Percentiles rank a stretch among this genome's conserved stretches.
phyloP scores from a whole-genome alignment of 305 asterid species.

The Rubia tinctorum region DNA sequence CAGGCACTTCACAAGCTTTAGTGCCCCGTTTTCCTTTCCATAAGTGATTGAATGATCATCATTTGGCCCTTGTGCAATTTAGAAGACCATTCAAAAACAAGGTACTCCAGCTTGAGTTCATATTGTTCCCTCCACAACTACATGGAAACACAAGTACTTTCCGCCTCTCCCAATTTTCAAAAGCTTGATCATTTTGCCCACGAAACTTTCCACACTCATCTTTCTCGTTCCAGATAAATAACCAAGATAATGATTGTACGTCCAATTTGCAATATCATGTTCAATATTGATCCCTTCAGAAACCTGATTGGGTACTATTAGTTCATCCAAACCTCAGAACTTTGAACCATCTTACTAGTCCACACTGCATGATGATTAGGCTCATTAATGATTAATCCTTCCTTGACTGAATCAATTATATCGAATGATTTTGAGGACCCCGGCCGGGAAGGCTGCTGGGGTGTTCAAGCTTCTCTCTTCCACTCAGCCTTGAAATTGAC shows the following conservation, averaged over 20 bases:
- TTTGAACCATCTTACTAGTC: background rate
- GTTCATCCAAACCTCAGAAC: background rate
- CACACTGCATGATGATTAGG: background rate
- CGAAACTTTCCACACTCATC: background rate
- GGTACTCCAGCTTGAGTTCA: background rate
- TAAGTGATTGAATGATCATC: background rate
- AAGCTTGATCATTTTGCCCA: background rate
- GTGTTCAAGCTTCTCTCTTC: conserved; percentile 1
- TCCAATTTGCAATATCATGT: background rate
- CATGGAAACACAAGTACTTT: background rate
- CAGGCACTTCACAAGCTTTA: no score
- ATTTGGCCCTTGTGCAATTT: conserved; percentile 2
- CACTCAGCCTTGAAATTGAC: background rate
- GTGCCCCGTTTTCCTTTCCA: no score
- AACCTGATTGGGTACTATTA: background rate
- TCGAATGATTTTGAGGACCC: conserved; percentile 13
- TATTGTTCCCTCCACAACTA: background rate
- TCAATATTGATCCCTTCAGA: background rate
- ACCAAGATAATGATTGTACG: background rate
- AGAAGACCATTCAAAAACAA: background rate
- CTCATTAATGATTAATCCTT: background rate
- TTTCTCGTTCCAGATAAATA: background rate
- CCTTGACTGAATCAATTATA: background rate
- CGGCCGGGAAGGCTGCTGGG: background rate
- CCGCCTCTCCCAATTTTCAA: background rate